Percentiles rank a stretch among this genome's conserved stretches.
Evolutionary conservation across 2,329 filamentous ascomycete genomes (phyloP).

Genomic region (Stachybotrys echinatus): DNA sequence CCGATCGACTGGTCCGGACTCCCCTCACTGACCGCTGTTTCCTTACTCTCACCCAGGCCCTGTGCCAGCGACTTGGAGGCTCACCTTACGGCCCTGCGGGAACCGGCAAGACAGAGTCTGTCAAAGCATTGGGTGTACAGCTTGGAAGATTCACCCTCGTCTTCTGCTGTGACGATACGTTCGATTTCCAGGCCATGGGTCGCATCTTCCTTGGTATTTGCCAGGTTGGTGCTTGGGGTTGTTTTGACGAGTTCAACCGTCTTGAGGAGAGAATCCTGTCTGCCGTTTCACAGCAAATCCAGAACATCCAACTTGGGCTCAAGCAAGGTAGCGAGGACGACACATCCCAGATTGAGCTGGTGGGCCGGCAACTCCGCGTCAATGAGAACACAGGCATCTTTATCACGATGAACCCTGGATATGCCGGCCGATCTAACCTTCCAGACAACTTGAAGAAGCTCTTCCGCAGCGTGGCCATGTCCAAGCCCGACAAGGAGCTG

Average conservation of each 20-base stretch:
- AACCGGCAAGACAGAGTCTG: slow-evolving; percentile 98
- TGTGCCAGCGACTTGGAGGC: slow-evolving; percentile 91
- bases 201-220: slow-evolving; percentile 99
- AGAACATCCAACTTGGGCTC: slow-evolving; percentile 96
- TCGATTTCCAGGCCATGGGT: slow-evolving; percentile 99
- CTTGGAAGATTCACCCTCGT: slow-evolving; percentile 96
- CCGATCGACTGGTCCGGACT: slow-evolving; percentile 91
- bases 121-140: slow-evolving; percentile 95
- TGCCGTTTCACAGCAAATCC: slow-evolving; percentile 96
- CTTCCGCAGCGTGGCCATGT: slow-evolving; percentile 99
- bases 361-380: slow-evolving; percentile 84
- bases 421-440: slow-evolving; percentile 94
- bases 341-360: slow-evolving; percentile 86
- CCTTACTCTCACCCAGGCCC: slow-evolving; percentile 90
- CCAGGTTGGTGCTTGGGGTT: slow-evolving; percentile 98
- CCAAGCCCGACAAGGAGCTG: slow-evolving; percentile 97
- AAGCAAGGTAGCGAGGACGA: slow-evolving; percentile 78
- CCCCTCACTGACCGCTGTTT: slow-evolving; percentile 98
- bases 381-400: slow-evolving; percentile 96
- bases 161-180: slow-evolving; percentile 99
- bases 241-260: slow-evolving; percentile 99
- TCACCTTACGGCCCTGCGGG: slow-evolving; percentile 96
- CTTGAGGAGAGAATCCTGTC: slow-evolving; percentile 96
- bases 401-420: slow-evolving; percentile 99
- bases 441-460: slow-evolving; percentile 99